Base-by-base conservation (phyloP, 352 stramenopile species). In the Albugo laibachii region DNA sequence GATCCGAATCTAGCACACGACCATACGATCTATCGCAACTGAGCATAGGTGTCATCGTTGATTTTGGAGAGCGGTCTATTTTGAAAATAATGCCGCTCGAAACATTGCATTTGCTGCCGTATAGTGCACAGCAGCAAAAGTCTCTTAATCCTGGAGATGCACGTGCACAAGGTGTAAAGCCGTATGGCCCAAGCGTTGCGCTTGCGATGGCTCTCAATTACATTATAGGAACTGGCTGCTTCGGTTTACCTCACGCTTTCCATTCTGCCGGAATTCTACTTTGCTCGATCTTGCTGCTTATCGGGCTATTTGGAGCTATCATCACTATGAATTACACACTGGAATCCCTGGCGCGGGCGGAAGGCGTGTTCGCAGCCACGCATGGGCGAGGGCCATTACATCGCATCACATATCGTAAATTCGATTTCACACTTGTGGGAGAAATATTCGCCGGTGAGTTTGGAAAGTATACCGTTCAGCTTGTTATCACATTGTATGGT, bases 251-350 rank as follows among this genome's bases (percentile, higher is more conserved):
- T 11, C 85, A 66, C 52, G 77, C 77, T 13, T 89, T 89, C 59
- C 71, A 68, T 57, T 51, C 74, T 44, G 74, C 64, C 11, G 77
- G 77, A 40, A 67, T 89, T 37, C 63, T 59, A 13, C 68, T 89
- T 45, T 69, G 64, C 15, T 56, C 70, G 10, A 49, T 49, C 13
- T 61, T 89, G 49, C 69, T 89, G 54, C 45, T 82, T 36, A 43
- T 74, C 13, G 74, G 77, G 44, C 68, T 81, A 21, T 14, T 72
- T 2, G 71, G 71, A 20, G 74, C 73, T 21, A 49, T 85, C 13
- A 43, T 89, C 40, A 85, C 77, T 18, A 89, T 89, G 77, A 89
- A 89, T 60, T 89, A 89, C 63, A 89, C 77, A 54, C 62, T 89
- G 44, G 77, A 89, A 51, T 81, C 74, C 8, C 58, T 89, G 10